Evolutionary conservation across 495 filamentous ascomycete species (phyloP), one percentile per base, ranked within the genome.

Genomic region (Lasiosphaeria miniovina): DNA sequence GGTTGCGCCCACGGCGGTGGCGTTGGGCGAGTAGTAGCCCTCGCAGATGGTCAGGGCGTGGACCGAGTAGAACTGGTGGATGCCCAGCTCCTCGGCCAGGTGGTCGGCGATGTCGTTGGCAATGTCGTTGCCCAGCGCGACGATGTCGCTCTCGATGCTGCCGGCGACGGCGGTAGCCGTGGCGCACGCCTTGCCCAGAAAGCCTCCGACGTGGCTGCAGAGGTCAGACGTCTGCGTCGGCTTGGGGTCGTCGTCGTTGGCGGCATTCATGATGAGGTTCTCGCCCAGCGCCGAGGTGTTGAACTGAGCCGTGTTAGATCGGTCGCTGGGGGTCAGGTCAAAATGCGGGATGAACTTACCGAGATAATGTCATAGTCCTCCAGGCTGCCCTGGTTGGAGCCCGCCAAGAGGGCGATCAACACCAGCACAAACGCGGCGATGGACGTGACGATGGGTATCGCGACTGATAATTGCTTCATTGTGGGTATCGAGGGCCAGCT

Each of bases 21-120:
- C 77, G 59, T 78, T 77, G 0, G 83, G 84, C 24, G 67, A 67
- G 75, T 81, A 85, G 66, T 77, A 66, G 45, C 90, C 89, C 61
- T 82, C 70, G 62, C 90, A 93, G 65, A 86, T 82, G 57, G 84
- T 79, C 72, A 91, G 82, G 53, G 90, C 66, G 64, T 93, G 88
- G 24, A 86, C 65, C 45, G 84, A 85, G 72, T 93, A 93, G 74
- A 87, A 95, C 63, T 90, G 79, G n/a, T 83, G 77, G 53, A 90
- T 78, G 12, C 82, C 82, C 5, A 86, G 76, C 3, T 77, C 61
- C 5, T 72, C 63, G 2, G 77, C 75, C 36, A 55, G 15, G 53
- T 55, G 53, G 53, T 46, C 24, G 24, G 77, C 73, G 36, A 74
- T 63, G 57, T 59, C 12, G 33, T 54, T 35, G 2, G 59, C 55